Evolutionary conservation across 305 asterid species (phyloP).

Genomic region (Solanum hybrid): DNA sequence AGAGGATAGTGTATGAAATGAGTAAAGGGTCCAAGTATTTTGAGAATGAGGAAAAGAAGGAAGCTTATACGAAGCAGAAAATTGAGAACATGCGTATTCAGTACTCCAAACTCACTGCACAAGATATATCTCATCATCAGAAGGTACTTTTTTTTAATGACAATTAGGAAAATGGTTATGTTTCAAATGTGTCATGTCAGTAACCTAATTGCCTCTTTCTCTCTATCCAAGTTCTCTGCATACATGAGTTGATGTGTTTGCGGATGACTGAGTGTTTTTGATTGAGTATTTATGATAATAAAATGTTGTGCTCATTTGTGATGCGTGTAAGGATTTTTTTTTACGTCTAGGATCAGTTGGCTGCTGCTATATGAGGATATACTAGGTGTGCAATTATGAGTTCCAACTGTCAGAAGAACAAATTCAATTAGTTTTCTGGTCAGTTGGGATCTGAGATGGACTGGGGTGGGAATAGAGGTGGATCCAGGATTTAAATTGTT

Average conservation of each 20-base stretch:
- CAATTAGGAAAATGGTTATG: background rate
- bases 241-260: background rate
- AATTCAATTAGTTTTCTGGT: background rate
- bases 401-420: background rate
- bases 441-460: background rate
- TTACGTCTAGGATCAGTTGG: background rate
- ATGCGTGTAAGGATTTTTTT: background rate
- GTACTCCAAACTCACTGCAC: conserved; percentile 48
- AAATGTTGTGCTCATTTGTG: background rate
- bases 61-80: conserved; percentile 70
- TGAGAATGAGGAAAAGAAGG: conserved; percentile 77
- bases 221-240: background rate
- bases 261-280: background rate
- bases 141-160: conserved; percentile 31
- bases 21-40: conserved; percentile 94
- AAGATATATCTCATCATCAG: conserved; percentile 43
- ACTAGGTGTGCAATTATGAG: background rate
- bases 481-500: background rate
- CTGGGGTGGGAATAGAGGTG: background rate
- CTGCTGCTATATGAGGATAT: background rate
- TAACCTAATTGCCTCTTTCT: background rate
- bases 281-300: background rate
- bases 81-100: conserved; percentile 57
- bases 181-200: background rate
- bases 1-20: conserved; percentile 88